phyloP scores from a whole-genome alignment of 1,284 basidiomycete species.

The Mycena citricolor region DNA sequence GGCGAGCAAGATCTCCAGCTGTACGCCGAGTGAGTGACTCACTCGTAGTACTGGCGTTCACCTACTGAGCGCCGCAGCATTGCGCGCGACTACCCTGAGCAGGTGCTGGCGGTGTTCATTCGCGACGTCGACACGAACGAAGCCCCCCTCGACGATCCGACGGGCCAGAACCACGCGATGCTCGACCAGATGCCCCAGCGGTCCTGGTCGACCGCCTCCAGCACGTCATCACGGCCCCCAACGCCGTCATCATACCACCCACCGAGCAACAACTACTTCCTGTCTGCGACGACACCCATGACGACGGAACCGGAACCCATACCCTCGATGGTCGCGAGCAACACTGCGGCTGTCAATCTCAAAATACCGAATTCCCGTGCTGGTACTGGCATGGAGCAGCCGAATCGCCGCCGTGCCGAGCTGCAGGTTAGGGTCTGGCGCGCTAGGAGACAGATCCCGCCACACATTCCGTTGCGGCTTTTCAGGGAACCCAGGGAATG shows the following conservation, averaged over 20 bases:
- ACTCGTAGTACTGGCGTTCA: background rate
- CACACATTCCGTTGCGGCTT: slow-evolving; percentile 55
- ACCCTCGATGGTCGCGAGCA: slow-evolving; percentile 8
- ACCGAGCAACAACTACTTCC: slow-evolving; percentile 22
- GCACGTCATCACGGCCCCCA: slow-evolving; percentile 4
- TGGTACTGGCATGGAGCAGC: slow-evolving; percentile 38
- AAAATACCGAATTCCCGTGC: slow-evolving; percentile 20
- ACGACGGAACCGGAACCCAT: slow-evolving; percentile 30
- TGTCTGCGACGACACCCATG: slow-evolving; percentile 18
- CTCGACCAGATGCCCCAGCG: background rate
- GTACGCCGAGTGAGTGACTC: slow-evolving; percentile 52
- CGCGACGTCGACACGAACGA: slow-evolving; percentile 60
- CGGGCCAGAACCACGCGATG: slow-evolving; percentile 39
- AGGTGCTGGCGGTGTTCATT: slow-evolving; percentile 75
- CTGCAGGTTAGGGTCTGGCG: slow-evolving; percentile 61
- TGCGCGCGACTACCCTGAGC: slow-evolving; percentile 64
- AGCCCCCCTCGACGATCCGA: slow-evolving; percentile 53
- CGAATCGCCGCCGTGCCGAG: slow-evolving; percentile 53
- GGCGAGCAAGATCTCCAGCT: slow-evolving; percentile 90
- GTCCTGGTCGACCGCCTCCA: slow-evolving; percentile 1
- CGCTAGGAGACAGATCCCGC: slow-evolving; percentile 56
- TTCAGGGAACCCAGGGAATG: slow-evolving; percentile 70
- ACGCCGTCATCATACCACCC: slow-evolving; percentile 9
- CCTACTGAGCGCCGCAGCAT: slow-evolving; percentile 35
- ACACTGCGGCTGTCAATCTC: slow-evolving; percentile 10